Evolutionary conservation across 2,329 filamentous ascomycete genomes (phyloP), one percentile per base, ranked within the genome.

Genomic region (Ophiognomonia clavigignenti-juglandacearum): DNA sequence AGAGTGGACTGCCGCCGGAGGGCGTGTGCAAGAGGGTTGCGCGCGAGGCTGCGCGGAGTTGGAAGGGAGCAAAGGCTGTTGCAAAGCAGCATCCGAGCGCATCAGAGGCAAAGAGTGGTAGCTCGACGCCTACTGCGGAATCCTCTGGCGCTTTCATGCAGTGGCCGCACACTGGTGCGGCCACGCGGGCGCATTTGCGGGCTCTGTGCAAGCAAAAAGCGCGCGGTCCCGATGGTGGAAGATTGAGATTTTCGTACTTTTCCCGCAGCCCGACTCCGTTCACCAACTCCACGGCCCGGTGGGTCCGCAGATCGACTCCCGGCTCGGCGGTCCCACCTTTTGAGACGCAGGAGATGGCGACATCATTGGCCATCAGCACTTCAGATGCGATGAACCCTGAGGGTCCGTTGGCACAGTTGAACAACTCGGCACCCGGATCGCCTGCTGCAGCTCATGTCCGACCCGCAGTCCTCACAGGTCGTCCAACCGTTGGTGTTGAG

Each of bases 11-110:
- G 22, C 82, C 82, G 7, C 82, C 82, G 3, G 72, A 80, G 36
- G 82, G 82, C 14, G 81, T 85, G 9, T 83, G 80, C 56, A 61
- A 76, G 56, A 78, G 82, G 38, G 82, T 86, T 32, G 77, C 82
- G n/a, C 72, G 82, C 53, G 79, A 83, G 57, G 76, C 82, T 18
- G 83, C 77, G 64, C 71, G 78, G 58, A 84, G 77, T 57, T 86
- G 82, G 82, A 84, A 80, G 59, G 81, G 80, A 1, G 72, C 77
- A 3, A 80, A 73, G 52, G 57, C 66, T 6, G 62, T 67, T 45
- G 53, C 47, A 41, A 61, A 49, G 49, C n/a, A n/a, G n/a, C n/a
- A n/a, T 53, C 52, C 34, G 6, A 41, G 31, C 27, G 49, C 42
- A 7, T 24, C 42, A 24, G 49, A 40, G n/a, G 32, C 57, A 37